Base-by-base conservation (phyloP, 2,329 filamentous ascomycete species). In the Elsinoe perseae region DNA sequence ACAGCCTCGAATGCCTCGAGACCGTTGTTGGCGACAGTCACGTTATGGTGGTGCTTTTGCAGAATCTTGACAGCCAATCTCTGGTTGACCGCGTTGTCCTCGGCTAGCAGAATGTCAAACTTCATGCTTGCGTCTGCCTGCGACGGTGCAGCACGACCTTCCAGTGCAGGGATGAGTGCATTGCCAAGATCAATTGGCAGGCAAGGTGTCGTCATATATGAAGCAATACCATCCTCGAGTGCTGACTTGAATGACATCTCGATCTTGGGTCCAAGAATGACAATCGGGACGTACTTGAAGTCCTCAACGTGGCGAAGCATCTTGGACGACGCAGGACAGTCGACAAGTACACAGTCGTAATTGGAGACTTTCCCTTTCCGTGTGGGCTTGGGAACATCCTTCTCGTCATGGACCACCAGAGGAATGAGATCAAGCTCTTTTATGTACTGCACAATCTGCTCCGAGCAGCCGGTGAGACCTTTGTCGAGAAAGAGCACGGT, bases 81-180 rank as follows among this genome's bases (percentile, higher is more conserved):
- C 72, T 98, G 93, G 70, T 98, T 98, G 68, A 98, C 92, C 14
- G 90, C 86, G 69, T 98, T 98, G 74, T 98, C 93, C 72, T 98
- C 93, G 9, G 92, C 93, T 58, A 97, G 79, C 34, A 98, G 77
- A 64, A 98, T 95, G 70, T 95, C 89, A 71, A 97, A 95, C 0
- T 91, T 95, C 68, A 90, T 90, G 10, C 90, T 95, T 69, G 95
- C 93, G 68, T 97, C 92, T 2, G 91, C 89, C 53, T 95, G 83
- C 10, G 89, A 88, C 1, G 92, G 92, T 10, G 91, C 93, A 4
- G 92, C 91, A 54, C 92, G 81, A 64, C 95, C 95, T 73, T 97
- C 93, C 21, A 98, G 77, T 2, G 93, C 93, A 5, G 93, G 93
- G 16, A 97, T 87, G 81, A 98, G 91, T 62, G 91, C 92, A 66